These are phyloP conservation scores for Heliosperma pusillum DNA, from an alignment of 148 eudicot genomes.

Conservation along the genomic window DNA sequence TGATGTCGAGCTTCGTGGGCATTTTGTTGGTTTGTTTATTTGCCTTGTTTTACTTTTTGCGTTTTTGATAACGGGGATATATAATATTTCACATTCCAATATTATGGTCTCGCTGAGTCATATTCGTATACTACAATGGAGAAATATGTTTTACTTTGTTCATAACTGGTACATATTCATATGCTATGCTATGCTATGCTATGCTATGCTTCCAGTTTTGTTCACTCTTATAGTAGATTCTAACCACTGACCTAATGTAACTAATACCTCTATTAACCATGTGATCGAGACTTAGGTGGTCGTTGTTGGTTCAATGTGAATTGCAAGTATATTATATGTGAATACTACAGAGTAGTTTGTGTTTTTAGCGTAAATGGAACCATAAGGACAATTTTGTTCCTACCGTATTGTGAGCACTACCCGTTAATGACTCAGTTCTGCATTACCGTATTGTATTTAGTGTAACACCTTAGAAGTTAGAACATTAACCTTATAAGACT, in stretches of 20 bases:
- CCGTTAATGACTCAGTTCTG: neutral
- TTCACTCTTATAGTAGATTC: neutral
- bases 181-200: neutral
- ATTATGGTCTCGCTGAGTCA: no score
- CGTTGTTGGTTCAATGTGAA: neutral
- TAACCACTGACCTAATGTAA: neutral
- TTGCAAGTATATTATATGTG: neutral
- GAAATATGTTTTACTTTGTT: neutral
- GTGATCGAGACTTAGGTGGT: neutral
- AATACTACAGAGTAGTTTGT: no score
- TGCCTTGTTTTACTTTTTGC: neutral
- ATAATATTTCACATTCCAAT: no score
- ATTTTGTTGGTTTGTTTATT: slow-evolving; percentile 73
- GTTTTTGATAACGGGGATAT: no score
- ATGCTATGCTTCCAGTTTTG: neutral
- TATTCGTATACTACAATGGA: no score
- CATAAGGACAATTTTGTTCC: no score
- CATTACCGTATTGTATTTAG: no score
- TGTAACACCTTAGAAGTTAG: no score
- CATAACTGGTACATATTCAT: neutral
- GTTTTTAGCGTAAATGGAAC: no score
- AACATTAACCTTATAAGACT: no score
- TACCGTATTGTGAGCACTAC: neutral
- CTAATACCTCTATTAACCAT: neutral
- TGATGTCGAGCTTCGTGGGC: slow-evolving; percentile 69